Evolutionary conservation across 129 eudicot species (phyloP).

Genomic region (Pulicaria dysenterica): DNA sequence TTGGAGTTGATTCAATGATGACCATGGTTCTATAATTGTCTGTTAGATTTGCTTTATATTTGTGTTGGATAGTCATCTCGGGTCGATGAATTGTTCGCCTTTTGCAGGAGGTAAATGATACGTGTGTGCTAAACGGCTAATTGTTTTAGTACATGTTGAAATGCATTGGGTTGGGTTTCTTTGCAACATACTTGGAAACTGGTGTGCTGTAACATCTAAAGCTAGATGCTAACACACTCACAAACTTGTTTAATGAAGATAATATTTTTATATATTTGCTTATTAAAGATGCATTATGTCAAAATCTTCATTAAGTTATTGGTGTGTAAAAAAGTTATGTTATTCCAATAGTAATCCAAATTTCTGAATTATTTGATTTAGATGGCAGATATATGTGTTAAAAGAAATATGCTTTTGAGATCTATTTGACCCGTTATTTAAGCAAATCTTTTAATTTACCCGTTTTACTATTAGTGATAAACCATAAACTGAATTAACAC

Average conservation of each 20-base stretch:
- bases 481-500: too few relatives aligned
- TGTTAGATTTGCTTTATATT: conserved; percentile 8
- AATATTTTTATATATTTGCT: too few relatives aligned
- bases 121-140: neutral
- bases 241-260: too few relatives aligned
- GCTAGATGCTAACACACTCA: too few relatives aligned
- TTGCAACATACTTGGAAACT: too few relatives aligned
- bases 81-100: conserved; percentile 2
- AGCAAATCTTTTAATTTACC: too few relatives aligned
- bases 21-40: neutral
- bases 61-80: neutral
- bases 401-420: too few relatives aligned
- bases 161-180: too few relatives aligned
- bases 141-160: neutral
- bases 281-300: too few relatives aligned
- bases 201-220: too few relatives aligned
- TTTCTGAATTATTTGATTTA: neutral
- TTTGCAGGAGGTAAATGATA: neutral
- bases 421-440: too few relatives aligned
- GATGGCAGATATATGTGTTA: neutral
- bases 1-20: conserved; percentile 14
- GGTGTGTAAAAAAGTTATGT: neutral
- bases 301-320: neutral
- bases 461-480: too few relatives aligned
- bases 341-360: neutral